Base-by-base conservation (phyloP, 2,329 filamentous ascomycete species). In the Didymella pomorum region DNA sequence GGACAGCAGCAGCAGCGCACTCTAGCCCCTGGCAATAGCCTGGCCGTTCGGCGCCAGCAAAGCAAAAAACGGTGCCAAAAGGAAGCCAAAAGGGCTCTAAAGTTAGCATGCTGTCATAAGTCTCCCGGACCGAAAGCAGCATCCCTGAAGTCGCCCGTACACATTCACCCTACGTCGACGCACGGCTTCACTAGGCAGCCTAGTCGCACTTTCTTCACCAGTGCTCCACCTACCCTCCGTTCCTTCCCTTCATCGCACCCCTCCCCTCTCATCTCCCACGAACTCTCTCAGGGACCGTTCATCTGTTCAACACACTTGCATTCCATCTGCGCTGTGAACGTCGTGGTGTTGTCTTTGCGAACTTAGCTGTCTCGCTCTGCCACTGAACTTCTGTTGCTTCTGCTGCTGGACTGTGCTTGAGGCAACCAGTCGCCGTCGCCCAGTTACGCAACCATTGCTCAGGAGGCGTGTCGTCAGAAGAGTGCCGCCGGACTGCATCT, bases 41-140 rank as follows among this genome's bases (percentile, higher is more conserved):
- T 66, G 63, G 60, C 50, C 45, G 50, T 45, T 31, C 44, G 42
- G 37, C 45, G 56, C 64, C 63, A 59, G 59, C 58, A 61, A 58
- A 62, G 62, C 62, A 65, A 53, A 62, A 63, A 59, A 62, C 60
- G 56, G 59, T 51, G 28, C 39, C 39, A 55, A 49, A 35, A 54
- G 26, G 51, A 25, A 52, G 25, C 39, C 39, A 55, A 49, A 35
- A 54, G 20, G 51, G 33, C 44, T 61, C 61, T 53, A 59, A 57
- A 53, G 70, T 67, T 73, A 73, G 71, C 62, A 71, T 74, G 70
- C 60, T 68, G 70, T 74, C 73, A 71, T 74, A 63, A 61, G 58
- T 55, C 61, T 61, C 49, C 62, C 48, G 47, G 59, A 45, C 56
- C 63, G 61, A 56, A 62, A 63, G 44, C 61, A 62, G 45, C 56